Conservation (phyloP, 805 yeast species). For the Naumovozyma baii region DNA sequence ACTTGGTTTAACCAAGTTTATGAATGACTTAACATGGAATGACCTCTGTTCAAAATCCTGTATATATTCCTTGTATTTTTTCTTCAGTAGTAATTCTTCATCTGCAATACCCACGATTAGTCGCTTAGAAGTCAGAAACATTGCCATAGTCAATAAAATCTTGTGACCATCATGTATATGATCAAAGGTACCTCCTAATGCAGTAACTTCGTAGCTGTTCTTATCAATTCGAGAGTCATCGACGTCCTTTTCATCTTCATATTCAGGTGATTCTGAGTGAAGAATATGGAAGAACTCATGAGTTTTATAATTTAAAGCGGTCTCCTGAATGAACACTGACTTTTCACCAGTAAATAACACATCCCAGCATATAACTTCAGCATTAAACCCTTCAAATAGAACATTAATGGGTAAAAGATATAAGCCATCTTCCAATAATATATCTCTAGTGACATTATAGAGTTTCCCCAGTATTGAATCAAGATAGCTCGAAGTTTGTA, state of each 20-base stretch:
- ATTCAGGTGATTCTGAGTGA: background rate
- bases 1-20: constrained; percentile 39
- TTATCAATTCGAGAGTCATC: constrained; percentile 14
- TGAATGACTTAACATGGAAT: constrained; percentile 38
- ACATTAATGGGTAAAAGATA: constrained; percentile 21
- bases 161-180: constrained; percentile 95
- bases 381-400: constrained; percentile 11
- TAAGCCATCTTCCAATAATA: constrained; percentile 10
- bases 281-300: constrained; percentile 3
- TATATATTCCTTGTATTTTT: constrained; percentile 58
- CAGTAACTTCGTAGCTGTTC: constrained; percentile 32
- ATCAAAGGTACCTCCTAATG: constrained; percentile 96
- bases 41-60: constrained; percentile 50
- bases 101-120: constrained; percentile 84
- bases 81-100: constrained; percentile 57
- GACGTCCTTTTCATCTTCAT: background rate
- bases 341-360: constrained; percentile 6
- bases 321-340: background rate
- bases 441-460: constrained; percentile 23
- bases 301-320: constrained; percentile 1
- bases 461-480: constrained; percentile 23
- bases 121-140: constrained; percentile 43
- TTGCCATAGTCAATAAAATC: constrained; percentile 64
- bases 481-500: constrained; percentile 12
- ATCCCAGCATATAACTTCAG: constrained; percentile 11